A percentile compares a stretch with the other conserved stretches of the same genome.
Conservation (phyloP, 2,329 filamentous ascomycete genomes). For the Botryotinia globosa region DNA sequence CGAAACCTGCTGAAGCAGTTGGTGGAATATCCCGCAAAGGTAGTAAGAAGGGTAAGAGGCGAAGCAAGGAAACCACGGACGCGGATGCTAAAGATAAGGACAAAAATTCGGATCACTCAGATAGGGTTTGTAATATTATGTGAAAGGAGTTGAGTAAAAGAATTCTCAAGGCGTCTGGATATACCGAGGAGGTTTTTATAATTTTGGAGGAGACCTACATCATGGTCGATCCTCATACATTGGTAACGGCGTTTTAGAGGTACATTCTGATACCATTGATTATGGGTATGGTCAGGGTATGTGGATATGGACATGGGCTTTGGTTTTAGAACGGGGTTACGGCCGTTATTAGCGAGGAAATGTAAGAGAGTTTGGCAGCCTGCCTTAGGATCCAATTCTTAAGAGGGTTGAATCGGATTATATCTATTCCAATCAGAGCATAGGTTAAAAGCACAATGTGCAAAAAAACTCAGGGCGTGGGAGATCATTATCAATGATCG, state of each 20-base stretch:
- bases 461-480: background rate
- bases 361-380: background rate
- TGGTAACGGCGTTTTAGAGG: background rate
- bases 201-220: background rate
- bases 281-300: background rate
- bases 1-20: slow-evolving; percentile 9
- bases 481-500: background rate
- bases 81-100: slow-evolving; percentile 32
- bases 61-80: slow-evolving; percentile 28
- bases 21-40: slow-evolving; percentile 3
- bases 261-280: background rate
- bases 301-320: background rate
- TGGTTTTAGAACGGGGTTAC: background rate
- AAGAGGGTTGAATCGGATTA: background rate
- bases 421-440: background rate
- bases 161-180: background rate
- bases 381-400: background rate
- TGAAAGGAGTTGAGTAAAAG: slow-evolving; percentile 27
- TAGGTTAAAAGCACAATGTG: background rate
- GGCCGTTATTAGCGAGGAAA: background rate
- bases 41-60: slow-evolving; percentile 25
- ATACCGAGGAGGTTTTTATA: background rate
- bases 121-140: slow-evolving; percentile 51
- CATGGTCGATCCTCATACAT: slow-evolving; percentile 4
- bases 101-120: slow-evolving; percentile 38